These are phyloP conservation scores for Coemansia sp. DNA, from an alignment of 192 early-diverging fungal species.

Conservation along the genomic window DNA sequence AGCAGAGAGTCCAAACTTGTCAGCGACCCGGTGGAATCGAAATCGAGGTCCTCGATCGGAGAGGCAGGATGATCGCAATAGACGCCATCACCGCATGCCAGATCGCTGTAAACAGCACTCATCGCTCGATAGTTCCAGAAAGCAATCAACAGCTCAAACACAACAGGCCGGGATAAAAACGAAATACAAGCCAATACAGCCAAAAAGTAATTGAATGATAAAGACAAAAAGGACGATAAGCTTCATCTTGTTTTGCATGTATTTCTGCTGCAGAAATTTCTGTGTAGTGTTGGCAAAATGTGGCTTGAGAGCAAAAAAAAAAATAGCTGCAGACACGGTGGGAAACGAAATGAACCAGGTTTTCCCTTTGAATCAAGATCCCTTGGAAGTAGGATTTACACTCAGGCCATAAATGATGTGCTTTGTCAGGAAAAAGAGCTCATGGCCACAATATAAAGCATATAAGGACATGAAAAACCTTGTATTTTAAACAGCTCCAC, in stretches of 20 bases:
- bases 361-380: no score
- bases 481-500: not conserved
- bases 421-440: no score
- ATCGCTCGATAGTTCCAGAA: not conserved
- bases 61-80: not conserved
- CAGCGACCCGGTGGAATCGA: constrained; percentile 26
- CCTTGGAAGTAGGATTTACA: not conserved
- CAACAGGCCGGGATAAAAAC: not conserved
- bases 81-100: not conserved
- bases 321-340: not conserved
- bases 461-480: not conserved
- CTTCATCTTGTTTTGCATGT: not conserved
- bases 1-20: constrained; percentile 25
- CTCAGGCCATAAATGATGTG: no score
- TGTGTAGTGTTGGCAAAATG: not conserved
- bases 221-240: not conserved
- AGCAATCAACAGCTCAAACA: no score
- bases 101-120: not conserved
- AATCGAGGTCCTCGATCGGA: constrained; percentile 21
- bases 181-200: not conserved
- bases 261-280: no score
- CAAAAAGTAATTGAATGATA: not conserved
- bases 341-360: no score
- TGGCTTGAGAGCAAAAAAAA: not conserved
- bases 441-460: not conserved